Conservation (phyloP, 2,329 filamentous ascomycete species). For the Pseudofabraea citricarpa region DNA sequence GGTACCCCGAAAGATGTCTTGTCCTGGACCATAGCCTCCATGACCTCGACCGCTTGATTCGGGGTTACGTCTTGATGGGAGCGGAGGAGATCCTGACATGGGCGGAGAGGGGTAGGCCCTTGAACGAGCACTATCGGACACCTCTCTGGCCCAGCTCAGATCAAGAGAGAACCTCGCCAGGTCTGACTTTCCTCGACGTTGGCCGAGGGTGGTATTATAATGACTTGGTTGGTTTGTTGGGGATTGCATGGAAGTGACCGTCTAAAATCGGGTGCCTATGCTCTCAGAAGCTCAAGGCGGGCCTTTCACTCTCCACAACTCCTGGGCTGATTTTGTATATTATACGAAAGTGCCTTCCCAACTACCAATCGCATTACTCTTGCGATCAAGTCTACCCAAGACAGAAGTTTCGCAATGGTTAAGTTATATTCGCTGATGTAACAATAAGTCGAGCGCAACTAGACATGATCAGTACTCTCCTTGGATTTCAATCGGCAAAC, state of each 20-base stretch:
- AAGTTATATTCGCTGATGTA: too few species aligned
- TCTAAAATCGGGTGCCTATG: constrained; percentile 1
- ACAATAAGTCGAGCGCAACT: too few species aligned
- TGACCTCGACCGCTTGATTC: constrained; percentile 52
- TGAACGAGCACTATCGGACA: constrained; percentile 49
- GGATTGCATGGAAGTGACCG: constrained; percentile 48
- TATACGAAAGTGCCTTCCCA: constrained; percentile 4
- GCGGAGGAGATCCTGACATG: constrained; percentile 66
- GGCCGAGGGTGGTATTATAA: constrained; percentile 42
- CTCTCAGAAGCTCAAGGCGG: constrained; percentile 15
- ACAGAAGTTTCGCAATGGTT: too few species aligned
- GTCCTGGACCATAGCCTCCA: constrained; percentile 37
- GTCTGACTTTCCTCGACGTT: constrained; percentile 53
- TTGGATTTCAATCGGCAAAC: too few species aligned
- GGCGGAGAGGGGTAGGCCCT: constrained; percentile 67
- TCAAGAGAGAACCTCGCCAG: constrained; percentile 51
- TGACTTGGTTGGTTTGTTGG: constrained; percentile 38
- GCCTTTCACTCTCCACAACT: too few species aligned
- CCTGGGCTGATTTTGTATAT: too few species aligned
- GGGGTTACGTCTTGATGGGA: constrained; percentile 53
- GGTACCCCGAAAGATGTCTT: constrained; percentile 46
- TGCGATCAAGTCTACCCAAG: too few species aligned
- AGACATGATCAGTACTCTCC: too few species aligned
- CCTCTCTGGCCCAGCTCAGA: constrained; percentile 50
- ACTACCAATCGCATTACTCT: constrained; percentile 13